Evolutionary conservation across 805 yeast genomes (phyloP), one percentile per base, ranked within the genome.

Genomic region (Candida arabinofermentans): DNA sequence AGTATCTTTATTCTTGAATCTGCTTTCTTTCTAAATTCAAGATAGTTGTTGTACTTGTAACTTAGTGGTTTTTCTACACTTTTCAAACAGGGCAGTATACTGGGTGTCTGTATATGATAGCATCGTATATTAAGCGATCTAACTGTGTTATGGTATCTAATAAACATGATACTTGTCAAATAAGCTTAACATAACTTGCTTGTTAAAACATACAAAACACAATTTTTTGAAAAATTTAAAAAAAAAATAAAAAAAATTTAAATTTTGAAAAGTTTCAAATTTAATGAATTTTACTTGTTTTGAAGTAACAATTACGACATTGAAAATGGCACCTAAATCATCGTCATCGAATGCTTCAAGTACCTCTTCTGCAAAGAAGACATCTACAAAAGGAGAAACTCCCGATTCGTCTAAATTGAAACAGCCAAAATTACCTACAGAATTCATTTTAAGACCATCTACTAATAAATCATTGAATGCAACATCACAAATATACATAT

Each of bases 401-500:
- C 36, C 42, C 14, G 23, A 7, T 16, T 27, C 27, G 14, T 18
- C 44, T 0, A 46, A 44, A 30, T 13, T 48, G 17, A 45, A 47
- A 37, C 47, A 45, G 27, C 50, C 54, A 8, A 54, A 55, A 39
- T 43, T 48, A 4, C 60, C 62, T 10, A 38, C 53, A 1, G 65
- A 61, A 41, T 62, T 49, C 34, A 58, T 62, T 3, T 26, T 62
- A 24, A 49, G 67, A 31, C 65, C 67, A 7, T 42, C 48, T 1
- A 37, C 21, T 5, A 17, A 26, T n/a, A 10, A 34, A 2, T 38
- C 37, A 8, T 22, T 32, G 22, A 52, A 39, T 23, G 47, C 46
- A 3, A 43, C 37, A 4, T 50, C 59, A 1, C 48, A 43, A n/a
- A 37, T 57, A 0, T 53, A 39, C 32, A 54, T 62, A n/a, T 58